phyloP scores from a whole-genome alignment of 139 green algal genomes.

The Diplosphaera chodatii region DNA sequence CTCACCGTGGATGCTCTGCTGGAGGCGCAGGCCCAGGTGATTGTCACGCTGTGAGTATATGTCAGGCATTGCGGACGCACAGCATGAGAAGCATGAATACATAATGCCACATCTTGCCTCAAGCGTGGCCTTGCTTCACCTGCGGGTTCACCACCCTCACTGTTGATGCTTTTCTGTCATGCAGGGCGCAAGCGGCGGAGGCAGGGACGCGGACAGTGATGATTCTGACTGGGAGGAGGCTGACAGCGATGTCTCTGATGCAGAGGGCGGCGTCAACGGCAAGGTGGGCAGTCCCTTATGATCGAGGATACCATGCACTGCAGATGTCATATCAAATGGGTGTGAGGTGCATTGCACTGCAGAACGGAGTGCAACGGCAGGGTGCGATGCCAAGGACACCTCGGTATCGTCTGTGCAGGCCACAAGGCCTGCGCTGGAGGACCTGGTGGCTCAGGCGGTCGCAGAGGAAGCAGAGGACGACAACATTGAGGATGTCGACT shows the following conservation, averaged over 20 bases:
- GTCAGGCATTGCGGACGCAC: no score
- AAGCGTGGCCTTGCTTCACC: no score
- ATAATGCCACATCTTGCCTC: no score
- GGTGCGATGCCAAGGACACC: no score
- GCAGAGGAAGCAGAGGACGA: not conserved
- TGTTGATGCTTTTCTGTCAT: no score
- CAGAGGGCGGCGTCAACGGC: not conserved
- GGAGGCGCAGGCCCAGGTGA: constrained; percentile 5
- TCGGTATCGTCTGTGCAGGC: not conserved
- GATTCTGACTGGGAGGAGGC: not conserved
- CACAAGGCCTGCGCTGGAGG: not conserved
- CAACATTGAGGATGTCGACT: constrained; percentile 1
- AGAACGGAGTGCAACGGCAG: no score
- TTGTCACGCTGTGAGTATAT: no score
- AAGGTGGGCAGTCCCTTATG: not conserved
- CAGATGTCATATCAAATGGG: no score
- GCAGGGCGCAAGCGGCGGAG: not conserved
- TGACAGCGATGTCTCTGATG: not conserved
- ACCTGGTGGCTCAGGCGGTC: not conserved
- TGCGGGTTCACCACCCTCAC: not conserved
- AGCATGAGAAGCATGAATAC: no score
- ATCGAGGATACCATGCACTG: not conserved
- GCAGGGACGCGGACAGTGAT: not conserved
- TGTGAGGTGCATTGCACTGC: not conserved
- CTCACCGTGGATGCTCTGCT: constrained; percentile 35